Conservation (phyloP, 768 basidiomycete species). For the Lactarius indigo region DNA sequence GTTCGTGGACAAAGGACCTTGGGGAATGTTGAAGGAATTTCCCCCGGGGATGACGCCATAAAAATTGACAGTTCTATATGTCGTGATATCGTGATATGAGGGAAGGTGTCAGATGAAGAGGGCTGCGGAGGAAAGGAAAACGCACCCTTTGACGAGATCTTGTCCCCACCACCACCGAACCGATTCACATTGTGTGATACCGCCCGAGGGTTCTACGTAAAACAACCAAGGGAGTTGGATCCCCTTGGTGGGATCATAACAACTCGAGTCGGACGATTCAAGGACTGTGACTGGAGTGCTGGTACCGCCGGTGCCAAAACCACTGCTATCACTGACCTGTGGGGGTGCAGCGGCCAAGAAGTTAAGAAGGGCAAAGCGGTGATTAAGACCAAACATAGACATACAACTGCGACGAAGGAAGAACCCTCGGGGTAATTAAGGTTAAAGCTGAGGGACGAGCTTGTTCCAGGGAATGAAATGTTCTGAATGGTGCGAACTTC, state of each 20-base stretch:
- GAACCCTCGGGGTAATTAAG: conserved; percentile 64
- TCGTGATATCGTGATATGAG: not conserved
- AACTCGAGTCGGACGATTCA: conserved; percentile 49
- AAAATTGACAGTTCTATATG: conserved; percentile 52
- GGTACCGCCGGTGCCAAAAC: conserved; percentile 73
- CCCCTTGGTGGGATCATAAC: conserved; percentile 49
- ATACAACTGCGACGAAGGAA: conserved; percentile 72
- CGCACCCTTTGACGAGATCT: conserved; percentile 51
- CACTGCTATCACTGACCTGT: conserved; percentile 56
- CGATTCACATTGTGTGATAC: conserved; percentile 59
- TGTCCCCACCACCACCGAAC: conserved; percentile 67
- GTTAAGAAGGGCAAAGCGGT: conserved; percentile 4
- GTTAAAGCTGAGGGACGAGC: conserved; percentile 46
- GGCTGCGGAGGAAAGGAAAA: not conserved
- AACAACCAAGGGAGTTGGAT: conserved; percentile 56
- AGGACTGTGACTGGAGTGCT: conserved; percentile 59
- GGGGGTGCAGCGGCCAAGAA: not conserved
- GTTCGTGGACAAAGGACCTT: conserved; percentile 42
- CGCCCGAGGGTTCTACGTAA: conserved; percentile 56
- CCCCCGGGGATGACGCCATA: conserved; percentile 78
- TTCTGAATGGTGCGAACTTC: conserved; percentile 63
- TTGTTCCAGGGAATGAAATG: conserved; percentile 46
- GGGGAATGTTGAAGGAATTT: conserved; percentile 63
- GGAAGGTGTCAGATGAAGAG: not conserved
- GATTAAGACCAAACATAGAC: conserved; percentile 32